Evolutionary conservation across 768 basidiomycete species (phyloP), one percentile per base, ranked within the genome.

Genomic region (Cantharellus cinnabarinus): DNA sequence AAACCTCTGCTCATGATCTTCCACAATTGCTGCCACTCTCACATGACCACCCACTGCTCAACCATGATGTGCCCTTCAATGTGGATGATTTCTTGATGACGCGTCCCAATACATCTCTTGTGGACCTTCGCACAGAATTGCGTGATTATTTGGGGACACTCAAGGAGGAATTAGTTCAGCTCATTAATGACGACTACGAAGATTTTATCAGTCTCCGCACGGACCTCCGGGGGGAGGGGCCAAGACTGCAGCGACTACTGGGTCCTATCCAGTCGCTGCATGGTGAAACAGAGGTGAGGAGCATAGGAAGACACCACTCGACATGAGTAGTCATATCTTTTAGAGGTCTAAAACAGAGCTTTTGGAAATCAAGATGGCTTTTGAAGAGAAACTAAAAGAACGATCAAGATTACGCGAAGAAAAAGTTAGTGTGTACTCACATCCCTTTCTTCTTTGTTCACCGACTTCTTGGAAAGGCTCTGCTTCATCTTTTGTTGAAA

Each of bases 121-220:
- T 85, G 39, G 94, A 97, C 69, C 74, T 97, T 40, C 82, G 91
- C 58, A 70, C 79, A 2, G 93, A 99, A 68, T 74, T 99, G 29
- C 78, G 90, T 40, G 81, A 89, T 57, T 97, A 97, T 68, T 74
- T 89, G 61, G 78, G 79, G 0, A 73, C 76, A 5, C 71, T 99
- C 63, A 90, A 94, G 69, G 89, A 93, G 68, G 94, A 95, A 68
- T 77, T 99, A 41, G 90, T 98, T 39, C 82, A 82, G 66, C 80
- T 98, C 66, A 95, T 98, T 68, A 98, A 99, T 70, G 85, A 90
- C 65, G 95, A 98, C 71, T 99, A 98, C 66, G 91, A 91, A 68
- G 91, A 91, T 10, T 99, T 98, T 68, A 94, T 98, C 66, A 89
- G 87, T 64, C 75, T 99, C 39, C 93, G 93, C 63, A 91, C 93